phyloP scores from a whole-genome alignment of 306 rosid species.

The Cicer cuneatum region DNA sequence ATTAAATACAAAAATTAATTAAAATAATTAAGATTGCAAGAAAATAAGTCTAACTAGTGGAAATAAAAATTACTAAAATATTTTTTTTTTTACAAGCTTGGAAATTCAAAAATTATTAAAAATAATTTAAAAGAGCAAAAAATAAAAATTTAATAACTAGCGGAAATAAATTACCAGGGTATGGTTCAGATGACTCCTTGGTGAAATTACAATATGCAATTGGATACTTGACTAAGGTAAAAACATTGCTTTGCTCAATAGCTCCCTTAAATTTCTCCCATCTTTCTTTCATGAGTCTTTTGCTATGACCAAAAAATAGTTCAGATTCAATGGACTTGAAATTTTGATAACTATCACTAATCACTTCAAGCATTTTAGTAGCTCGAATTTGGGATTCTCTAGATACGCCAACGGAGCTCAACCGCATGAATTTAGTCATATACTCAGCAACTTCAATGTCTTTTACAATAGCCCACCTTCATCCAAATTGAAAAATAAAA shows the following conservation, averaged over 20 bases:
- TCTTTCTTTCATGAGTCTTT: constrained; percentile 56
- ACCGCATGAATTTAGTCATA: constrained; percentile 63
- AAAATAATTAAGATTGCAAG: too few relatives aligned
- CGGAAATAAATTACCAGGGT: constrained; percentile 53
- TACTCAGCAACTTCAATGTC: constrained; percentile 70
- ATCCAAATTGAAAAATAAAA: constrained; percentile 12
- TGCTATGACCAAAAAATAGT: constrained; percentile 58
- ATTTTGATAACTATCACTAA: constrained; percentile 63
- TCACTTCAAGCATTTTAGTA: constrained; percentile 64
- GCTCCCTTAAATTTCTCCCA: constrained; percentile 66
- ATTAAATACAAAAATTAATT: neutral
- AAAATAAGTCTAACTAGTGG: too few relatives aligned
- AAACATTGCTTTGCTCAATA: constrained; percentile 42
- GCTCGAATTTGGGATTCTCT: constrained; percentile 80
- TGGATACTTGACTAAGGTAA: constrained; percentile 54
- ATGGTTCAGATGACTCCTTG: constrained; percentile 52
- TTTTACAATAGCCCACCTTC: constrained; percentile 83
- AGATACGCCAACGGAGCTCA: constrained; percentile 77
- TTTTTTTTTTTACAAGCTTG: too few relatives aligned
- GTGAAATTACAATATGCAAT: constrained; percentile 57
- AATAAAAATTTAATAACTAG: too few relatives aligned
- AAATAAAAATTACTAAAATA: too few relatives aligned
- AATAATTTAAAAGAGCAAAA: too few relatives aligned
- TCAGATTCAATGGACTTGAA: constrained; percentile 43
- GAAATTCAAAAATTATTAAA: too few relatives aligned